Percentiles rank a stretch among this genome's conserved stretches.
Evolutionary conservation across 2,329 filamentous ascomycete species (phyloP).

Genomic region (Penicillium sp.): DNA sequence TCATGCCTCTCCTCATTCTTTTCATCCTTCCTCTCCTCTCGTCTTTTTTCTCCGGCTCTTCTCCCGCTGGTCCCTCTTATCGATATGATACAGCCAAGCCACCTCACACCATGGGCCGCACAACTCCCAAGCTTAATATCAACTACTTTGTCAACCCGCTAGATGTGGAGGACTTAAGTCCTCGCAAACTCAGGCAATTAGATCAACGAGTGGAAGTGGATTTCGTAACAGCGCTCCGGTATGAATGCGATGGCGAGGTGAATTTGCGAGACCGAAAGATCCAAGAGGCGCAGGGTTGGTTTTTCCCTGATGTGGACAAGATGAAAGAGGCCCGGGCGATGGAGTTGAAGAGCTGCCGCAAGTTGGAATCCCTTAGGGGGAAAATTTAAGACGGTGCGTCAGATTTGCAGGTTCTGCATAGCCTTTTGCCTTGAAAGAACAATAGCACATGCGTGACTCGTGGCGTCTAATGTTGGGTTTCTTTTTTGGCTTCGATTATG

Average conservation of each 20-base stretch:
- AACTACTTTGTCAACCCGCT: constrained; percentile 82
- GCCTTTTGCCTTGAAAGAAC: constrained; percentile 12
- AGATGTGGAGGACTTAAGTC: constrained; percentile 70
- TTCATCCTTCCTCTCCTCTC: constrained; percentile 83
- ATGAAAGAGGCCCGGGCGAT: constrained; percentile 67
- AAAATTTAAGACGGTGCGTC: constrained; percentile 26
- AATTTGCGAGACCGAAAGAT: constrained; percentile 64
- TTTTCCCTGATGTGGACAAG: constrained; percentile 76
- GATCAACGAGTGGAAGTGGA: constrained; percentile 75
- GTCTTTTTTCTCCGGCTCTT: constrained; percentile 67
- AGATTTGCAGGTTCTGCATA: constrained; percentile 5
- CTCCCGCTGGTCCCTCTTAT: constrained; percentile 65
- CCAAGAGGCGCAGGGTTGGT: constrained; percentile 83
- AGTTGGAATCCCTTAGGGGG: constrained; percentile 52
- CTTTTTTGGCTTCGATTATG: constrained; percentile 3
- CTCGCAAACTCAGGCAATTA: constrained; percentile 68
- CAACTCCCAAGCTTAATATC: constrained; percentile 68
- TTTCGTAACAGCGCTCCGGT: constrained; percentile 66
- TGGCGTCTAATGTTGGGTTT: constrained; percentile 14
- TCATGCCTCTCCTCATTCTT: constrained; percentile 85
- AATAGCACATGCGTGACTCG: constrained; percentile 13
- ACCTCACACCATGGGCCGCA: constrained; percentile 73
- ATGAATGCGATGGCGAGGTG: constrained; percentile 73
- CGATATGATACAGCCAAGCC: constrained; percentile 70
- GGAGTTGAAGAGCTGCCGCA: constrained; percentile 60